Evolutionary conservation across 2,329 filamentous ascomycete species (phyloP).

Genomic region (Microdochium bolleyi): DNA sequence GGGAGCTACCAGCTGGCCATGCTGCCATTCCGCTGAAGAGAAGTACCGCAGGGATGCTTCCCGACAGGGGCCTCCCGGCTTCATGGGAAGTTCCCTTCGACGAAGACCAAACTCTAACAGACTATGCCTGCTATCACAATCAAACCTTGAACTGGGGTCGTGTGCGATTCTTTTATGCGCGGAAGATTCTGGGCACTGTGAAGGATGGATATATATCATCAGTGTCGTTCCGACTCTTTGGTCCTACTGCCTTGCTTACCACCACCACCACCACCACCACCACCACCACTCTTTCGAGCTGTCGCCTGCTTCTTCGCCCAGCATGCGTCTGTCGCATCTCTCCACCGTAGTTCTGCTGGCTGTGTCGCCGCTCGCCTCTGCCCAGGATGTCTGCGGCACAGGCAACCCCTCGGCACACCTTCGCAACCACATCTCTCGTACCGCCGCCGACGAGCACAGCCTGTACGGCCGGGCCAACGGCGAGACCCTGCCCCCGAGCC

Average conservation of each 20-base stretch:
- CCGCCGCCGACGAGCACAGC: background rate
- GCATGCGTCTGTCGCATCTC: background rate
- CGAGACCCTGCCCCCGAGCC: background rate
- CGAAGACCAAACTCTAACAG: background rate
- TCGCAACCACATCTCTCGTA: background rate
- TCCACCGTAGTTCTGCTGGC: background rate
- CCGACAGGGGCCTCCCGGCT: background rate
- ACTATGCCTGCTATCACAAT: background rate
- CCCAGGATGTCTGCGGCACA: background rate
- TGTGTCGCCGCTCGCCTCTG: background rate
- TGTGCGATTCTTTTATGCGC: background rate
- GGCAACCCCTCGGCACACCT: background rate
- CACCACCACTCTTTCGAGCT: too few species aligned
- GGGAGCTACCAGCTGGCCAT: too few species aligned
- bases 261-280: background rate
- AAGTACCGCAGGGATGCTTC: too few species aligned
- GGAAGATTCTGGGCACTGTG: background rate
- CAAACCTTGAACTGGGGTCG: background rate
- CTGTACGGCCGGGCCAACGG: background rate
- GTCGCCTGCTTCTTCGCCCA: background rate
- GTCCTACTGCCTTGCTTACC: background rate
- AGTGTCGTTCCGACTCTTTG: background rate
- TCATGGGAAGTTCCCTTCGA: background rate
- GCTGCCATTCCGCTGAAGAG: too few species aligned
- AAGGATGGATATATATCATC: background rate